Conservation (phyloP, 2,329 filamentous ascomycete species). For the Aspergillus viridinutans region DNA sequence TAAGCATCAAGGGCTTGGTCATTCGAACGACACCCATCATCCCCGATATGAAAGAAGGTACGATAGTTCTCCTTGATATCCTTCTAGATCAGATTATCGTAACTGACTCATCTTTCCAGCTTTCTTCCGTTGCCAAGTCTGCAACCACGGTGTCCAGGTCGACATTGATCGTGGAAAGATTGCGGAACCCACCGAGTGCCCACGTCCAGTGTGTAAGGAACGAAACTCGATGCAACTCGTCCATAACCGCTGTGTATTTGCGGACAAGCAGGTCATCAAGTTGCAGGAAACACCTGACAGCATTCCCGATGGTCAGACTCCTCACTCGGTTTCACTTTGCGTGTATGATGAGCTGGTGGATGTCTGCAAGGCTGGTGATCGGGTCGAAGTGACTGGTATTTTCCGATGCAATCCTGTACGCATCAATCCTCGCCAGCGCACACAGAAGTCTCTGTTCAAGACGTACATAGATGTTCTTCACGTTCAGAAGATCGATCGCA, state of each 20-base stretch:
- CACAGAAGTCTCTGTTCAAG: constrained; percentile 94
- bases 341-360: constrained; percentile 97
- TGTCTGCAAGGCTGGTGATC: constrained; percentile 95
- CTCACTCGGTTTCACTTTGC: constrained; percentile 92
- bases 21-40: constrained; percentile 95
- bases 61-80: constrained; percentile 10
- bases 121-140: constrained; percentile 93
- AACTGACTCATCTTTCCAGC: constrained; percentile 45
- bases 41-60: constrained; percentile 91
- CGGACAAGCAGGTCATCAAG: constrained; percentile 98
- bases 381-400: constrained; percentile 91
- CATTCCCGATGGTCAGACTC: constrained; percentile 92
- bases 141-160: constrained; percentile 84
- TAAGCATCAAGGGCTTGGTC: constrained; percentile 91
- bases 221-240: constrained; percentile 98
- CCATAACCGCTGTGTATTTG: constrained; percentile 90
- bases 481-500: constrained; percentile 94
- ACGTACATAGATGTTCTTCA: constrained; percentile 95
- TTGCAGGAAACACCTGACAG: constrained; percentile 95
- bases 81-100: background rate
- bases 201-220: constrained; percentile 72
- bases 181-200: constrained; percentile 85
- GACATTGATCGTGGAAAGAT: constrained; percentile 95
- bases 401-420: constrained; percentile 93
- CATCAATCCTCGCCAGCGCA: constrained; percentile 86